A percentile compares a stretch with the other conserved stretches of the same genome.
Conservation (phyloP, 1,284 basidiomycete genomes). For the Retiboletus flavoniger region DNA sequence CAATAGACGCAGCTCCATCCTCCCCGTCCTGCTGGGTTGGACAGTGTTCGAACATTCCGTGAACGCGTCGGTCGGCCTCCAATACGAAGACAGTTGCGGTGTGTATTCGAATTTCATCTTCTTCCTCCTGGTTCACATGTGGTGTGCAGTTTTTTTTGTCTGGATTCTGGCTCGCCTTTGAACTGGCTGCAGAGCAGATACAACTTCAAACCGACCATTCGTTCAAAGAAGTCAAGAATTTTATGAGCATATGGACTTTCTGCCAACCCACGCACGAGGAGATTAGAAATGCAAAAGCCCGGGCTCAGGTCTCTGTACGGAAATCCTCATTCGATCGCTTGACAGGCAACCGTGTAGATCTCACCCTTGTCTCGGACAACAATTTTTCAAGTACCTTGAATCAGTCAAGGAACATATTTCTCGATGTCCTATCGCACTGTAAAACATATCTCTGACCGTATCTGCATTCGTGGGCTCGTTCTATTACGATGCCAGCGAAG, state of each 20-base stretch:
- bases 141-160: constrained; percentile 36
- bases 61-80: constrained; percentile 38
- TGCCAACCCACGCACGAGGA: constrained; percentile 41
- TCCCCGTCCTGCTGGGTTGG: constrained; percentile 17
- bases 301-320: constrained; percentile 44
- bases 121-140: neutral
- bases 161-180: constrained; percentile 35
- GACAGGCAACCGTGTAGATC: constrained; percentile 18
- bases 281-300: constrained; percentile 46
- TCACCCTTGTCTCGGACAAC: constrained; percentile 25
- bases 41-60: constrained; percentile 34
- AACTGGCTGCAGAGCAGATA: constrained; percentile 37
- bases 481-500: constrained; percentile 65
- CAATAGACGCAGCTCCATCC: constrained; percentile 12
- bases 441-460: constrained; percentile 36
- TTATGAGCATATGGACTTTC: constrained; percentile 29
- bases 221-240: constrained; percentile 28
- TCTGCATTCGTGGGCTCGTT: constrained; percentile 58
- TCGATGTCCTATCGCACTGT: constrained; percentile 47
- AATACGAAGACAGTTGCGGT: constrained; percentile 43
- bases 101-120: constrained; percentile 12
- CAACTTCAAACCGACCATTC: constrained; percentile 41
- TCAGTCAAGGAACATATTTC: constrained; percentile 33
- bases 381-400: constrained; percentile 39
- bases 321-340: constrained; percentile 30